Percentiles rank a stretch among this genome's conserved stretches.
Evolutionary conservation across 2,329 filamentous ascomycete species (phyloP).

Genomic region (Pestalotiopsis sp.): DNA sequence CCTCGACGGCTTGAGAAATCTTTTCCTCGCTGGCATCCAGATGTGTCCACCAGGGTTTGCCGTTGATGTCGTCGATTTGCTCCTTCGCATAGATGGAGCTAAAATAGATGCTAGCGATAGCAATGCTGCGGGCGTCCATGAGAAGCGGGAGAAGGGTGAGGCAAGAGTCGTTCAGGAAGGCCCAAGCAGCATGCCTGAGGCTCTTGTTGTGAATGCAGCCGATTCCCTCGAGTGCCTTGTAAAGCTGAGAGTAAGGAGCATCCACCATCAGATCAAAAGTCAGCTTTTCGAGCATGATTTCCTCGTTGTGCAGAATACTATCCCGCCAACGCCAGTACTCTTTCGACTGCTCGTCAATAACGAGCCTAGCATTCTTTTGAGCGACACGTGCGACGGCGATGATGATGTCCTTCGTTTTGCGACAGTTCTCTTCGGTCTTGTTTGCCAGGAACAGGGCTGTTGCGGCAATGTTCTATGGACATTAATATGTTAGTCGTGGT

Average conservation of each 20-base stretch:
- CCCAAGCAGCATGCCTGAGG: conserved; percentile 85
- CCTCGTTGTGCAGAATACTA: conserved; percentile 89
- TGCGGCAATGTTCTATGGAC: conserved; percentile 73
- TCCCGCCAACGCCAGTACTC: conserved; percentile 99
- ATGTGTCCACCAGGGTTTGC: conserved; percentile 84
- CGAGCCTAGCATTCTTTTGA: conserved; percentile 86
- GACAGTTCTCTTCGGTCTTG: conserved; percentile 95
- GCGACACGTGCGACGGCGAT: conserved; percentile 92
- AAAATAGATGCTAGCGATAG: conserved; percentile 84
- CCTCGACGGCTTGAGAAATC: conserved; percentile 72
- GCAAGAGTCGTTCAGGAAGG: conserved; percentile 88
- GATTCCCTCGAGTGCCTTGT: conserved; percentile 76
- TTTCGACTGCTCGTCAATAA: conserved; percentile 95
- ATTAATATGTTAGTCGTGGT: not conserved
- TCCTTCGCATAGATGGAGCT: conserved; percentile 75
- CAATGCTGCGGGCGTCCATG: conserved; percentile 77
- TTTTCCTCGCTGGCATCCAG: conserved; percentile 71
- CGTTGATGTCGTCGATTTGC: conserved; percentile 74
- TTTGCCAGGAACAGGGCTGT: conserved; percentile 92
- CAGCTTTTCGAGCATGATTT: conserved; percentile 85
- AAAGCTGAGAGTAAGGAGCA: conserved; percentile 83
- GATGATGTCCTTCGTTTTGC: conserved; percentile 93
- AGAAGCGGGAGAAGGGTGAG: conserved; percentile 84
- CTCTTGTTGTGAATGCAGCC: conserved; percentile 77
- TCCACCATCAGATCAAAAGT: conserved; percentile 94